Conservation (phyloP, 441 rosid species). For the Erodium moschatum region DNA sequence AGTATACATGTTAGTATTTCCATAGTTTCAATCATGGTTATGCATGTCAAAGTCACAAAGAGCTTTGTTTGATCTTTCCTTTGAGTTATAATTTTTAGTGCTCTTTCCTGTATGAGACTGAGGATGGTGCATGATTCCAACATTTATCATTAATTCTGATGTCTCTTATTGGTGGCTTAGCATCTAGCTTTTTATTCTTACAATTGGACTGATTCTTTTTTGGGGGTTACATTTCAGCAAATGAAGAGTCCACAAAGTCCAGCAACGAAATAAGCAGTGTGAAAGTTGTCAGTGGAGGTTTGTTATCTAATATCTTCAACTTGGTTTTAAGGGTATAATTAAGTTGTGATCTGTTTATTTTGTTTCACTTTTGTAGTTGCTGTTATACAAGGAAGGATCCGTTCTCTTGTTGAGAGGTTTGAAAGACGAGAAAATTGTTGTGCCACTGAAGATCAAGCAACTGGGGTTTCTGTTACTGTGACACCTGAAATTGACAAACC, state of each 20-base stretch:
- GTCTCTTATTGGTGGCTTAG: background rate
- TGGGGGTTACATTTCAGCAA: conserved; percentile 28
- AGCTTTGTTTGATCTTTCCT: conserved; percentile 2
- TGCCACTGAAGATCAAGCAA: conserved; percentile 10
- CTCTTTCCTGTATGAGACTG: conserved; percentile 1
- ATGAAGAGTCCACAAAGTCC: conserved; percentile 28
- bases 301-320: conserved; percentile 25
- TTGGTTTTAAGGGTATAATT: conserved; percentile 15
- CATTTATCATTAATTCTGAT: background rate
- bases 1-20: no score
- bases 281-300: conserved; percentile 83
- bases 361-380: conserved; percentile 53
- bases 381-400: conserved; percentile 80
- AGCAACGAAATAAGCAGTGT: conserved; percentile 37
- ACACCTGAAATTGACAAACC: background rate
- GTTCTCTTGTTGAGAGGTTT: conserved; percentile 82
- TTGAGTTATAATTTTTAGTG: background rate
- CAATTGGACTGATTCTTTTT: background rate
- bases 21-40: background rate
- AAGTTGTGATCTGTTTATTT: background rate
- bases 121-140: background rate
- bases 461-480: background rate
- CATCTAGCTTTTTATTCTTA: background rate
- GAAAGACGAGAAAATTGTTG: conserved; percentile 54
- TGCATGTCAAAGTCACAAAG: background rate